Evolutionary conservation across 805 yeast species (phyloP).

Genomic region (Kregervanrija delftensis): DNA sequence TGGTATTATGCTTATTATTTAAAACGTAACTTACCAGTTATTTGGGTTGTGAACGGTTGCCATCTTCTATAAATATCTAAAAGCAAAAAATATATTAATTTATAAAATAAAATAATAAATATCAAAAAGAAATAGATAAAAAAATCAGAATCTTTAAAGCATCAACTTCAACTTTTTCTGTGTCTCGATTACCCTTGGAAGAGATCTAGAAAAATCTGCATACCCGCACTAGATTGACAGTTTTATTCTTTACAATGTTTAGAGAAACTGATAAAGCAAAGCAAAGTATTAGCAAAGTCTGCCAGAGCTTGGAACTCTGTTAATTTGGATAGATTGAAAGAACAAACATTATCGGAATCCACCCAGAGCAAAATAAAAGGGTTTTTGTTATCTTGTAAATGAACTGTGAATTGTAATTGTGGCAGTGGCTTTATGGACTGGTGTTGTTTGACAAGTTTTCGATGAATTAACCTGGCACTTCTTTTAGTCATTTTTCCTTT

Average conservation of each 20-base stretch:
- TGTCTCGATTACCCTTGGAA: no score
- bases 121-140: neutral
- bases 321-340: constrained; percentile 8
- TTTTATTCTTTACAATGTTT: no score
- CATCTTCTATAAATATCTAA: constrained; percentile 37
- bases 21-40: constrained; percentile 48
- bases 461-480: no score
- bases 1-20: neutral
- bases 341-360: constrained; percentile 11
- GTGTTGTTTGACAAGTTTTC: neutral
- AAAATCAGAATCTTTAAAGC: neutral
- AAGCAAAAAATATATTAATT: no score
- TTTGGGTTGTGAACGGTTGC: constrained; percentile 88
- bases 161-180: no score
- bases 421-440: no score
- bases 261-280: constrained; percentile 7
- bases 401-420: constrained; percentile 5
- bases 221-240: no score
- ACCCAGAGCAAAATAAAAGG: constrained; percentile 14
- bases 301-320: neutral
- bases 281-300: constrained; percentile 9
- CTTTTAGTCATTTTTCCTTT: no score
- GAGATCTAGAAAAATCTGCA: no score
- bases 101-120: neutral
- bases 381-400: constrained; percentile 8